These are phyloP conservation scores for Henckelia pumila DNA, from an alignment of 257 asterid species.

Conservation along the genomic window DNA sequence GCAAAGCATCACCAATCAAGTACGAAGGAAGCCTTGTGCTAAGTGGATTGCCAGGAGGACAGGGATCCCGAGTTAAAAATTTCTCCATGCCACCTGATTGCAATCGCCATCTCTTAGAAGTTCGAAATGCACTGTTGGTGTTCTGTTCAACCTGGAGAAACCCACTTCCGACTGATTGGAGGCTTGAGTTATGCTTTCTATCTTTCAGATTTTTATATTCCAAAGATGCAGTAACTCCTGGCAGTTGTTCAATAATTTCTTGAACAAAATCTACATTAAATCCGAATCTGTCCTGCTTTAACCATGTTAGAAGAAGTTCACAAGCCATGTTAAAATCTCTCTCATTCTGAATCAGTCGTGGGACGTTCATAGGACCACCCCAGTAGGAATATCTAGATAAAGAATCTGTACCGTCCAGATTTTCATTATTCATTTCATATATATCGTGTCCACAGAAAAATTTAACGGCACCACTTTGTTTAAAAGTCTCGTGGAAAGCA, in stretches of 20 bases:
- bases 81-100: slow-evolving; percentile 33
- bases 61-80: slow-evolving; percentile 44
- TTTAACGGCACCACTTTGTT: slow-evolving; percentile 57
- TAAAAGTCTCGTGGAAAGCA: slow-evolving; percentile 49
- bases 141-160: slow-evolving; percentile 64
- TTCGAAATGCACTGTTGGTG: slow-evolving; percentile 40
- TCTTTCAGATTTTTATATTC: slow-evolving; percentile 51
- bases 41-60: slow-evolving; percentile 73
- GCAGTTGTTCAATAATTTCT: slow-evolving; percentile 83
- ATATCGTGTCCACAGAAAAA: slow-evolving; percentile 66
- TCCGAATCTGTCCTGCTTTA: slow-evolving; percentile 79
- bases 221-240: slow-evolving; percentile 63
- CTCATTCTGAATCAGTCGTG: slow-evolving; percentile 45
- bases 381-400: slow-evolving; percentile 58
- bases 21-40: slow-evolving; percentile 64
- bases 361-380: slow-evolving; percentile 40
- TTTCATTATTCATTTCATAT: slow-evolving; percentile 31
- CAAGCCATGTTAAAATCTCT: slow-evolving; percentile 47
- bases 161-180: slow-evolving; percentile 74
- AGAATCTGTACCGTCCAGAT: slow-evolving; percentile 36
- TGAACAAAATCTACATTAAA: slow-evolving; percentile 76
- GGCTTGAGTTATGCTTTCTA: slow-evolving; percentile 45
- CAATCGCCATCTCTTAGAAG: slow-evolving; percentile 36
- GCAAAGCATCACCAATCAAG: slow-evolving; percentile 82
- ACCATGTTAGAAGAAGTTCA: slow-evolving; percentile 64